These are phyloP conservation scores for Acacia pycnantha DNA, from an alignment of 331 rosid species.

Conservation along the genomic window DNA sequence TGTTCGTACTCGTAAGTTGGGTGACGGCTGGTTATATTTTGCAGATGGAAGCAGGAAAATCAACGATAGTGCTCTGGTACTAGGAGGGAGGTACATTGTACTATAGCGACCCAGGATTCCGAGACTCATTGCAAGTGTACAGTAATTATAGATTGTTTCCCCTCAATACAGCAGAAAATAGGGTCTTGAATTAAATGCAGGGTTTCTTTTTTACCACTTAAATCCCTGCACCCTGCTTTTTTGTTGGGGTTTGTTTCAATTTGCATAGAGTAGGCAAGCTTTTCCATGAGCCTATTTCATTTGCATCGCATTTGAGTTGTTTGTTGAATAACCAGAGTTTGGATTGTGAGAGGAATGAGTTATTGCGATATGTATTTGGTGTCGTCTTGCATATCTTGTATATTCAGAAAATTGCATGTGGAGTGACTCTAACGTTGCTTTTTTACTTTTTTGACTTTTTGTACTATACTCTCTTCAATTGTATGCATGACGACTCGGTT, in stretches of 20 bases:
- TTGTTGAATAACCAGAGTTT: slow-evolving; percentile 9
- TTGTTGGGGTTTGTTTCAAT: slow-evolving; percentile 33
- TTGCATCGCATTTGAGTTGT: background rate
- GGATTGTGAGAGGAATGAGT: slow-evolving; percentile 36
- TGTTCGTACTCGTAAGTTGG: slow-evolving; percentile 3
- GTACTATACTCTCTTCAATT: background rate
- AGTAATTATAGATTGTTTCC: slow-evolving; percentile 46
- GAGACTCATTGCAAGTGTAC: slow-evolving; percentile 47
- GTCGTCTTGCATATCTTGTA: slow-evolving; percentile 27
- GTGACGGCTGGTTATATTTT: slow-evolving; percentile 1
- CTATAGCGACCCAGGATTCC: slow-evolving; percentile 21
- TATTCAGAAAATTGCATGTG: slow-evolving; percentile 24
- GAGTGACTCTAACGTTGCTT: background rate
- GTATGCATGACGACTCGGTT: background rate
- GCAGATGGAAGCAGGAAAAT: slow-evolving; percentile 28
- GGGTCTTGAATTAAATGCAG: slow-evolving; percentile 31
- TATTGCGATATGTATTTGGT: slow-evolving; percentile 32
- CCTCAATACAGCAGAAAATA: slow-evolving; percentile 24
- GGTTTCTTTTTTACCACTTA: background rate
- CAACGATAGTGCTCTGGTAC: slow-evolving; percentile 9
- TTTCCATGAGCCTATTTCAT: slow-evolving; percentile 25
- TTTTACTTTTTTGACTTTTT: background rate
- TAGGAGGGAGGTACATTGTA: slow-evolving; percentile 20
- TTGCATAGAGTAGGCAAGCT: slow-evolving; percentile 28
- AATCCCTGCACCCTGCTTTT: slow-evolving; percentile 28